Evolutionary conservation across 2,329 filamentous ascomycete species (phyloP), one percentile per base, ranked within the genome.

Genomic region (Dactylella cylindrospora): DNA sequence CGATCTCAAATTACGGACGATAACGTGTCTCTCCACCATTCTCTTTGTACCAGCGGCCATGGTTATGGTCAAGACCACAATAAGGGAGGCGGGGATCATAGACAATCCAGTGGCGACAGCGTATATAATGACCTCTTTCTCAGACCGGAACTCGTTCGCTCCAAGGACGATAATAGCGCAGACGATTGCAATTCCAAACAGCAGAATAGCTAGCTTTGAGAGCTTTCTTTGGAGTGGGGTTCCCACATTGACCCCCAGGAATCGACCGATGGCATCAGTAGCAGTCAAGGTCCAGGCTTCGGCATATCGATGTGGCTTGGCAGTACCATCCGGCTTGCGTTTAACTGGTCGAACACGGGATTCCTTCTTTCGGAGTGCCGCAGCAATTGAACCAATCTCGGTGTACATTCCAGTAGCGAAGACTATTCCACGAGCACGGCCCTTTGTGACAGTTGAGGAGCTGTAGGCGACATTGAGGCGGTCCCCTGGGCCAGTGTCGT

Each of bases 211-310:
- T 41, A 88, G 77, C 70, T 80, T 80, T 41, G 83, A 84, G n/a
- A 88, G 76, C 68, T 84, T 86, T 66, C 80, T 78, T 70, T 86
- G 83, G 10, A 88, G 75, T 1, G 84, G 85, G 3, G 84, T 87
- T 39, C 85, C 84, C 10, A 84, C 78, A 47, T 81, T 84, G 59
- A 86, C 78, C 38, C 84, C 84, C 6, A 87, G 76, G 68, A 88
- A 85, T 28, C 78, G 75, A 2, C 81, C 82, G 54, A 84, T 72
- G 5, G 78, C 79, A 69, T 84, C 81, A 5, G 75, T 77, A 31
- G 77, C 70, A 2, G 81, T 84, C 72, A 77, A 66, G 7, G 75
- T 43, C 33, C 72, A 76, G 17, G 76, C 76, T 66, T 76, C 71
- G 19, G 75, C 64, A 65, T 82, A 80, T 66, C 78, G 78, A 40